A percentile compares a stretch with the other conserved stretches of the same genome.
Evolutionary conservation across 331 rosid species (phyloP).

Genomic region (Malus hybrid): DNA sequence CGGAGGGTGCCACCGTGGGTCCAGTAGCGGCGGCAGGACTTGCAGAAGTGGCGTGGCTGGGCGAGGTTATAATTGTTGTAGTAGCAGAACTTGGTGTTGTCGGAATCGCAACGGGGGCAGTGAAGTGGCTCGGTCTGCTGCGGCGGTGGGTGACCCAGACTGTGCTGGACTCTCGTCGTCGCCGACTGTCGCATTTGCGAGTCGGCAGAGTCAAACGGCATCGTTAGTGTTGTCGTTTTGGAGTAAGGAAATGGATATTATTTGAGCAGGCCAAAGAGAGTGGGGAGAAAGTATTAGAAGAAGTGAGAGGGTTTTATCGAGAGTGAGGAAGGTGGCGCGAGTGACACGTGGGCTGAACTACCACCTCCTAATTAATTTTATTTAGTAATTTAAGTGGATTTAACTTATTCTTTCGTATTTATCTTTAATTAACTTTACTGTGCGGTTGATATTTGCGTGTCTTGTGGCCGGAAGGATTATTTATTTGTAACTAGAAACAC

Average conservation of each 20-base stretch:
- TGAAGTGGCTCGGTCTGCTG: conserved; percentile 30
- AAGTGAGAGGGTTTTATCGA: background rate
- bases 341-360: background rate
- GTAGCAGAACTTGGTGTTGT: conserved; percentile 52
- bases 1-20: conserved; percentile 56
- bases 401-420: too few relatives aligned
- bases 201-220: conserved; percentile 30
- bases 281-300: background rate
- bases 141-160: conserved; percentile 27
- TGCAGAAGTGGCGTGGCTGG: conserved; percentile 63
- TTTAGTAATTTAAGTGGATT: too few relatives aligned
- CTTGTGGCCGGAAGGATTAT: accelerated
- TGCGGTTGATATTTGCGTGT: too few relatives aligned
- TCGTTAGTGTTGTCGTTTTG: background rate
- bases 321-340: background rate
- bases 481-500: accelerated
- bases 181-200: background rate
- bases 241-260: background rate
- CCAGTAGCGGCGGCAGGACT: conserved; percentile 60
- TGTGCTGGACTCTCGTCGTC: background rate
- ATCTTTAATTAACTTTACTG: background rate
- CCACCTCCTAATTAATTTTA: background rate
- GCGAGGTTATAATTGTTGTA: conserved; percentile 60
- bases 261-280: background rate
- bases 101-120: conserved; percentile 52